Evolutionary conservation across 192 early-diverging fungal species (phyloP), one percentile per base, ranked within the genome.

Genomic region (Podila horticola): DNA sequence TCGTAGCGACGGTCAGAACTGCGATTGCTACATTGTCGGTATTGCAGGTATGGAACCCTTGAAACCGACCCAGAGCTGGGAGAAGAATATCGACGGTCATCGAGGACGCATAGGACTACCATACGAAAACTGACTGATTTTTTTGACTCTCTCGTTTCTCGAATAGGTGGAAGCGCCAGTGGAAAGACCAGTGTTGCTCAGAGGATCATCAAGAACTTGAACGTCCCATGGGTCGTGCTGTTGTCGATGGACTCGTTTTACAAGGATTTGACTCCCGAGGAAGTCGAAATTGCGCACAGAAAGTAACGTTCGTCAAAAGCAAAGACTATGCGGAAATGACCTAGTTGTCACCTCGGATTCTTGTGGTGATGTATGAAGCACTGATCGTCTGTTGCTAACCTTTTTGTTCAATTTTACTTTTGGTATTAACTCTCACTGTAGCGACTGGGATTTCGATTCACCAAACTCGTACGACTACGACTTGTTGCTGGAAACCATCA

Each of bases 181-280:
- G 93, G 93, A 51, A 95, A 95, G 82, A 95, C 93, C 50, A 92
- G 92, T 85, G 92, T 95, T 31, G 88, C 93, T 3, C 86, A 90
- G 83, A 84, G 91, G 57, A 93, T 95, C 63, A 86, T 92, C 58
- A 91, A 93, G 67, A 90, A 87, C 61, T 71, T 95, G 57, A 90
- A 92, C 66, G 91, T 92, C 1, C 93, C 92, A 26, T 95, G 93
- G 95, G 95, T 97, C 1, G 93, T 95, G 10, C 87, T 98, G 49
- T 61, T 99, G 58, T 96, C 92, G 66, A 99, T 98, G 96, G 97
- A 99, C 82, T 96, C 95, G 12, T 99, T 97, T 77, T 99, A 99
- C 86, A 95, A 94, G 66, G 79, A 87, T 22, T 88, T 99, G 74
- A 92, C 87, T 20, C 88, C 89, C 9, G 94, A 96, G 67, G 90